Conservation (phyloP, 345 rosid species). For the Aquilaria malaccensis region DNA sequence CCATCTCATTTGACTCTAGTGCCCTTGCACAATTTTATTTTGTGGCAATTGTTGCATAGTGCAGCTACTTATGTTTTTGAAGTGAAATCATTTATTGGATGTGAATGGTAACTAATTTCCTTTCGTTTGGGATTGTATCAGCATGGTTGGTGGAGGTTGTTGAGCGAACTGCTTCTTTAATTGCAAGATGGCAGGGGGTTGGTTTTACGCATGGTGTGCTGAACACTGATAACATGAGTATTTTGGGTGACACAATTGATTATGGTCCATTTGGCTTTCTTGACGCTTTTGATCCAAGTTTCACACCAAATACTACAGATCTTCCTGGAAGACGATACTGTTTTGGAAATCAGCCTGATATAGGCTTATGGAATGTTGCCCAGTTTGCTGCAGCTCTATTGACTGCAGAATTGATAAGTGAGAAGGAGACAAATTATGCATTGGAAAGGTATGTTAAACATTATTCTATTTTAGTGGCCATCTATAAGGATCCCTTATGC, state of each 20-base stretch:
- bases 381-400: constrained; percentile 67
- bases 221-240: constrained; percentile 98
- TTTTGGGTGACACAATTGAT: constrained; percentile 91
- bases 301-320: constrained; percentile 95
- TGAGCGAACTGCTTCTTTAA: constrained; percentile 79
- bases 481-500: constrained; percentile 1
- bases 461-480: not conserved
- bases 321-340: constrained; percentile 96
- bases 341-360: constrained; percentile 96
- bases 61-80: no score
- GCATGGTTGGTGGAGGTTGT: constrained; percentile 95
- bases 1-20: no score
- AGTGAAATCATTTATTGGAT: not conserved
- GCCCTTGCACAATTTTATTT: no score
- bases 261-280: constrained; percentile 98
- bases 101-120: constrained; percentile 13
- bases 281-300: constrained; percentile 98
- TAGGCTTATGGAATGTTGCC: constrained; percentile 88
- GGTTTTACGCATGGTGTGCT: constrained; percentile 98
- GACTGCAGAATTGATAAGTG: constrained; percentile 64
- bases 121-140: constrained; percentile 22
- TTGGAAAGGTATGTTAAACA: constrained; percentile 70
- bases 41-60: no score
- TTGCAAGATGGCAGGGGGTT: constrained; percentile 96
- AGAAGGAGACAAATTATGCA: constrained; percentile 80